phyloP scores from a whole-genome alignment of 2,329 filamentous ascomycete species.

The Zasmidium angulare region DNA sequence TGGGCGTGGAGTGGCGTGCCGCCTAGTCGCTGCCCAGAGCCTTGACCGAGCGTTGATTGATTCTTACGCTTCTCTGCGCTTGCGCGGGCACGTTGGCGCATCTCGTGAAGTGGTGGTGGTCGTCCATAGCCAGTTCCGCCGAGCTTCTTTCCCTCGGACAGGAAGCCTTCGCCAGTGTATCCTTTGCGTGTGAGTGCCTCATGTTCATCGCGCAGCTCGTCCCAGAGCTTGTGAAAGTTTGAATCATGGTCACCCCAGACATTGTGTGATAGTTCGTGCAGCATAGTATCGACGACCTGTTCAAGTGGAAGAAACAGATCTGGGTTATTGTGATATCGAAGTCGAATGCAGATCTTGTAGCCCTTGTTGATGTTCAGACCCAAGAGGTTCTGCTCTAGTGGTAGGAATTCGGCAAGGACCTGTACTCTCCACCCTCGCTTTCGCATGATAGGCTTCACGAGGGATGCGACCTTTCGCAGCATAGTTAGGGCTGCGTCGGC shows the following conservation, averaged over 20 bases:
- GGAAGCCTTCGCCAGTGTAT: slow-evolving; percentile 86
- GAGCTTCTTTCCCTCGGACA: slow-evolving; percentile 71
- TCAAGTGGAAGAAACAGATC: slow-evolving; percentile 79
- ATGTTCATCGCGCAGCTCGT: slow-evolving; percentile 84
- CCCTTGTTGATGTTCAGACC: slow-evolving; percentile 78
- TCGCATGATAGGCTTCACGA: slow-evolving; percentile 94
- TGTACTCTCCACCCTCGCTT: slow-evolving; percentile 78
- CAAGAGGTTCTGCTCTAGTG: slow-evolving; percentile 69
- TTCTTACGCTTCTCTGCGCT: slow-evolving; percentile 64
- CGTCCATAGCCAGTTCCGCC: slow-evolving; percentile 57
- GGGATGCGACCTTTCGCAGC: slow-evolving; percentile 77
- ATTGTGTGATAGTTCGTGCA: slow-evolving; percentile 92
- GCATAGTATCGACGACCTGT: slow-evolving; percentile 81
- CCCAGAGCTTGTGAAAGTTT: slow-evolving; percentile 82
- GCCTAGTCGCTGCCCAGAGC: slow-evolving; percentile 71
- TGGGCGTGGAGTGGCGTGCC: slow-evolving; percentile 55
- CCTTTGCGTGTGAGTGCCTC: slow-evolving; percentile 74
- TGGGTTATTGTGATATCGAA: slow-evolving; percentile 73
- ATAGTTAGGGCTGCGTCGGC: slow-evolving; percentile 53
- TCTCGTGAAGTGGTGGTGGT: slow-evolving; percentile 69
- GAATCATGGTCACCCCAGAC: slow-evolving; percentile 79
- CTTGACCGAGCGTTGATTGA: slow-evolving; percentile 48
- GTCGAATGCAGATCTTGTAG: slow-evolving; percentile 75
- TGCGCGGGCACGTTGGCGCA: slow-evolving; percentile 69
- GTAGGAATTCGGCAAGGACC: slow-evolving; percentile 82